These are phyloP conservation scores for Claviceps quebecensis DNA, from an alignment of 2,329 filamentous ascomycete genomes.

Conservation along the genomic window DNA sequence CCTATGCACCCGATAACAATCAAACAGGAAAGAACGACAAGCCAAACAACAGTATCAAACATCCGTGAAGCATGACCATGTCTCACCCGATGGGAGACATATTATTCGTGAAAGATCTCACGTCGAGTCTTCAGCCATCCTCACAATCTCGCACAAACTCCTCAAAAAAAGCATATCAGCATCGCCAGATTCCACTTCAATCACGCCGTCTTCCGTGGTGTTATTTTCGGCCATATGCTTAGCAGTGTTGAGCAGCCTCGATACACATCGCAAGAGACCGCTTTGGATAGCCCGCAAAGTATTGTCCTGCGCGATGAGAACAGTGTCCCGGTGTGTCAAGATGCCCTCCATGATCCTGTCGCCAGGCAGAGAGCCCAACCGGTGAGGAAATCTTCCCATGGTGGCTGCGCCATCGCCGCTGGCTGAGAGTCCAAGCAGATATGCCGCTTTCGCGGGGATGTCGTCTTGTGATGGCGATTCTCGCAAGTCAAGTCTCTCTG, in stretches of 20 bases:
- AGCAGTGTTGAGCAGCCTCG: conserved; percentile 35
- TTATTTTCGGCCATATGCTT: conserved; percentile 20
- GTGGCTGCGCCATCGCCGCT: conserved; percentile 9
- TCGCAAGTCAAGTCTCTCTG: conserved; percentile 8
- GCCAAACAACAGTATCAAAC: too few relatives aligned
- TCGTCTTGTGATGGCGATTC: conserved; percentile 17
- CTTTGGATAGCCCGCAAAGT: conserved; percentile 31
- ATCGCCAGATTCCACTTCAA: conserved; percentile 18
- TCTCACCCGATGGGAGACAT: not conserved
- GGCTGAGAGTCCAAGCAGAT: conserved; percentile 31
- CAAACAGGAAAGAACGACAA: not conserved
- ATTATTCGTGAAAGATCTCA: not conserved
- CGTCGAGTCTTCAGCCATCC: conserved; percentile 20
- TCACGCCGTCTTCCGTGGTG: conserved; percentile 14
- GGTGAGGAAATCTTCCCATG: conserved; percentile 13
- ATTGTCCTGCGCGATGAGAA: conserved; percentile 16
- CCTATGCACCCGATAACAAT: not conserved
- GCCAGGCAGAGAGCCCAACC: conserved; percentile 14
- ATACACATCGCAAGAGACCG: conserved; percentile 37
- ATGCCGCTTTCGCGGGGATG: conserved; percentile 39
- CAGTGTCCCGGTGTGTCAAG: conserved; percentile 6
- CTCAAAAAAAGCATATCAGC: conserved; percentile 24
- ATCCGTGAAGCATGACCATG: not conserved
- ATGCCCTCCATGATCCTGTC: conserved; percentile 16
- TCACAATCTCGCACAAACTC: conserved; percentile 29